Conservation (phyloP, 2,329 filamentous ascomycete species). For the Monilinia polystroma region DNA sequence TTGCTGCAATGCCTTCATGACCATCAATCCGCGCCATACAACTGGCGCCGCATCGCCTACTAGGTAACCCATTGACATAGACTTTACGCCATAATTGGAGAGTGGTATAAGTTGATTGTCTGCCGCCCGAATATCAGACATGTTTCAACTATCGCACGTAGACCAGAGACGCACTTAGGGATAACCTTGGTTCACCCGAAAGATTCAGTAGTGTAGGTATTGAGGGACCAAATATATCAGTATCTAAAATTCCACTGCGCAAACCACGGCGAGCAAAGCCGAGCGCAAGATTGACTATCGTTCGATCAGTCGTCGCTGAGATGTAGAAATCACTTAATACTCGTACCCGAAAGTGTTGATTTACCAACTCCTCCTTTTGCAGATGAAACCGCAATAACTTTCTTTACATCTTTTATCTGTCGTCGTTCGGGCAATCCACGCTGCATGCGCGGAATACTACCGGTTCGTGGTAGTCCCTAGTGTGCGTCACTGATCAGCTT, state of each 20-base stretch:
- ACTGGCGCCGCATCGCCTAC: constrained; percentile 77
- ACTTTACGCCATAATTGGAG: constrained; percentile 92
- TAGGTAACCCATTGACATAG: constrained; percentile 98
- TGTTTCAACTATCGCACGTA: constrained; percentile 15
- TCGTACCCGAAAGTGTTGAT: constrained; percentile 79
- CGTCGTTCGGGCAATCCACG: constrained; percentile 78
- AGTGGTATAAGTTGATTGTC: constrained; percentile 82
- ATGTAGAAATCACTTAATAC: background rate
- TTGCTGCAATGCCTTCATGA: constrained; percentile 95
- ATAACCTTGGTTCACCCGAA: constrained; percentile 73
- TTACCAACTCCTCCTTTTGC: constrained; percentile 99
- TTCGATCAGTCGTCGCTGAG: constrained; percentile 11
- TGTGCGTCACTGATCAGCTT: constrained; percentile 18
- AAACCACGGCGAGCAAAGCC: constrained; percentile 81
- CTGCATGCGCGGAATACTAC: constrained; percentile 71
- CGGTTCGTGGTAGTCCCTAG: constrained; percentile 81
- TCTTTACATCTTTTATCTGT: constrained; percentile 78
- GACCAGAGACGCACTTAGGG: constrained; percentile 56
- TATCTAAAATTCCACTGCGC: constrained; percentile 84
- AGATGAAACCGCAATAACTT: constrained; percentile 94
- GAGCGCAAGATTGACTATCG: constrained; percentile 73
- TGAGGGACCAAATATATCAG: constrained; percentile 94
- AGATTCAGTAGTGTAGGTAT: constrained; percentile 88
- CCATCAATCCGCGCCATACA: constrained; percentile 95
- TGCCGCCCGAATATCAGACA: constrained; percentile 42